Percentiles rank a stretch among this genome's conserved stretches.
These are phyloP conservation scores for Hypoxylon sp. DNA, from an alignment of 2,329 filamentous ascomycete species.

Conservation along the genomic window DNA sequence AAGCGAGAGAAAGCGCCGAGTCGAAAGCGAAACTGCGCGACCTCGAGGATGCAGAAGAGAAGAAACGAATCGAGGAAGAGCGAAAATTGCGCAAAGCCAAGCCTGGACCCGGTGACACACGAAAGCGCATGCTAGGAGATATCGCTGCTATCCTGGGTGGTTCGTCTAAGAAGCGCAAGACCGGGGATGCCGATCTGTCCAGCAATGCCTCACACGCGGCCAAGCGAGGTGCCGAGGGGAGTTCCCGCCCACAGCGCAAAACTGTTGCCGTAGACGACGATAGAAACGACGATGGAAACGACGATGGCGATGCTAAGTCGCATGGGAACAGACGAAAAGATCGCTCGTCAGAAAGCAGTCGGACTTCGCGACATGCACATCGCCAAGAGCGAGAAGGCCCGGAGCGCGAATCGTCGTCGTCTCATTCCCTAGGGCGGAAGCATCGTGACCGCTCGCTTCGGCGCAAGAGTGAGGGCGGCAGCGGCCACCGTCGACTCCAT, in stretches of 20 bases:
- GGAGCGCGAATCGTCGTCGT: constrained; percentile 16
- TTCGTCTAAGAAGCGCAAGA: constrained; percentile 49
- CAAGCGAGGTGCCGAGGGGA: constrained; percentile 26
- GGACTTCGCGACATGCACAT: constrained; percentile 14
- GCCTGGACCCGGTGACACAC: constrained; percentile 59
- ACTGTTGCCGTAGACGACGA: constrained; percentile 29
- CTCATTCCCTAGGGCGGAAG: constrained; percentile 19
- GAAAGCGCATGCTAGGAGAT: constrained; percentile 65
- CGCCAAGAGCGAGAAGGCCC: constrained; percentile 16
- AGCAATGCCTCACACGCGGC: constrained; percentile 12
- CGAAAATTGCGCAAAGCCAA: constrained; percentile 50
- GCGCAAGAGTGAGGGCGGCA: constrained; percentile 3
- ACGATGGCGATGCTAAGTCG: constrained; percentile 35
- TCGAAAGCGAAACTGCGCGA: constrained; percentile 73
- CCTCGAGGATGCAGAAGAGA: constrained; percentile 60
- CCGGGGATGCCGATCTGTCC: constrained; percentile 29
- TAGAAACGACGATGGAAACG: too few relatives aligned
- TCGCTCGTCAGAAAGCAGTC: constrained; percentile 20
- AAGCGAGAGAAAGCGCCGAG: constrained; percentile 84
- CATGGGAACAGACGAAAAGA: constrained; percentile 42
- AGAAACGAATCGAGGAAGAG: constrained; percentile 48
- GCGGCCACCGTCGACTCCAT: constrained; percentile 1
- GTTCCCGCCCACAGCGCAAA: constrained; percentile 24
- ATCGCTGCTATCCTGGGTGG: constrained; percentile 66
- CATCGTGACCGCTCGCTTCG: constrained; percentile 18